Conservation (phyloP, 2,329 filamentous ascomycete species). For the Alternaria gansuensis region DNA sequence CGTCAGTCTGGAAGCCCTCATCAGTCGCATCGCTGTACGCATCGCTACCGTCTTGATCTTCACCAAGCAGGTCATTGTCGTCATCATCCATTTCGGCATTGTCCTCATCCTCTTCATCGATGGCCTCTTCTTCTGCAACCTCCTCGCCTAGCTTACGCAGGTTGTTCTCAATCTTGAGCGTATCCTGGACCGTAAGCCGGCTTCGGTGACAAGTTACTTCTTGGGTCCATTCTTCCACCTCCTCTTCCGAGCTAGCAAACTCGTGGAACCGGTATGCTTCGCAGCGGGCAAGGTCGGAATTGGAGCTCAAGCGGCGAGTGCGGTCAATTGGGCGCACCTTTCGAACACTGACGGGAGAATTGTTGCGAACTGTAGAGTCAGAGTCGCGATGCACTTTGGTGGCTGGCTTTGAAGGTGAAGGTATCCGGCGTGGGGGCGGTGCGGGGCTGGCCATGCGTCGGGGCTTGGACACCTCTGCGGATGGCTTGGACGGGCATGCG, state of each 20-base stretch:
- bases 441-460: slow-evolving; percentile 58
- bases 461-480: slow-evolving; percentile 53
- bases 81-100: slow-evolving; percentile 53
- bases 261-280: slow-evolving; percentile 78
- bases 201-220: slow-evolving; percentile 69
- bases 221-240: slow-evolving; percentile 92
- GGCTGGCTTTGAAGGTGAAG: slow-evolving; percentile 42
- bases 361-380: slow-evolving; percentile 61
- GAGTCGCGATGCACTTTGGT: slow-evolving; percentile 58
- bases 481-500: slow-evolving; percentile 68
- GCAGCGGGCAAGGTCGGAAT: slow-evolving; percentile 60
- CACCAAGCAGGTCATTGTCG: slow-evolving; percentile 57
- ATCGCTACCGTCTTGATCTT: slow-evolving; percentile 58
- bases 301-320: slow-evolving; percentile 48
- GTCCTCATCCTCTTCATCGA: slow-evolving; percentile 63
- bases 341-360: slow-evolving; percentile 56
- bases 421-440: slow-evolving; percentile 43
- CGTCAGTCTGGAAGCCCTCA: slow-evolving; percentile 82
- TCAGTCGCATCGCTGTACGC: slow-evolving; percentile 57
- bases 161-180: slow-evolving; percentile 85
- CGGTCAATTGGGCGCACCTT: slow-evolving; percentile 49
- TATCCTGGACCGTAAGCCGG: slow-evolving; percentile 88
- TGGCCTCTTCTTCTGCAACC: slow-evolving; percentile 82
- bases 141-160: slow-evolving; percentile 88
- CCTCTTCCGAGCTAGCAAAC: slow-evolving; percentile 84